A percentile compares a stretch with the other conserved stretches of the same genome.
These are phyloP conservation scores for Blepharisma stoltei DNA, from an alignment of 73 alveolate species.

Conservation along the genomic window DNA sequence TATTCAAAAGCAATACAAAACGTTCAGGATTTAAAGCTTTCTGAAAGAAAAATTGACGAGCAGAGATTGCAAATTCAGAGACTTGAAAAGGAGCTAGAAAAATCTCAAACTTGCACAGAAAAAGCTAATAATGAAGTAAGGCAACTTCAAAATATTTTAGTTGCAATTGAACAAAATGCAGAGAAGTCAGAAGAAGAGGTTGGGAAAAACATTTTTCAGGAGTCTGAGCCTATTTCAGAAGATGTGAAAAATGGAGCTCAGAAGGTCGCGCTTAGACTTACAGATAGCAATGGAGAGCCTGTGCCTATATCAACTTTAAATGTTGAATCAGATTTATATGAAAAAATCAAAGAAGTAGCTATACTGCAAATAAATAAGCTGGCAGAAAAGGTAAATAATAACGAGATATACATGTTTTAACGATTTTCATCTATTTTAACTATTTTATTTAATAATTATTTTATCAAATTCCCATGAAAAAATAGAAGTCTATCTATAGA, in stretches of 20 bases:
- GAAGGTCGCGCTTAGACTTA: conserved; percentile 7
- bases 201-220: conserved; percentile 3
- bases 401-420: too few relatives aligned
- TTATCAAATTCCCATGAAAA: too few relatives aligned
- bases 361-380: background rate
- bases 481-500: too few relatives aligned
- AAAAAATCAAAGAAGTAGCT: conserved; percentile 23
- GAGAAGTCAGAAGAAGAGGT: background rate
- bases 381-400: background rate
- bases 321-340: background rate
- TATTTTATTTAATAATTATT: too few relatives aligned
- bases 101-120: background rate
- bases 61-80: background rate
- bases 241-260: conserved; percentile 30
- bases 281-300: conserved; percentile 17
- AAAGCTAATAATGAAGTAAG: conserved; percentile 1
- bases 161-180: conserved; percentile 13
- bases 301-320: conserved; percentile 16
- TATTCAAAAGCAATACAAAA: conserved; percentile 17
- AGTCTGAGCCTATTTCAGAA: conserved; percentile 12
- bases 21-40: background rate
- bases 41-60: background rate
- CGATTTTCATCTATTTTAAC: too few relatives aligned
- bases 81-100: background rate
- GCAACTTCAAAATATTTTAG: background rate